These are phyloP conservation scores for Aspergillus jensenii DNA, from an alignment of 2,329 filamentous ascomycete species.

Conservation along the genomic window DNA sequence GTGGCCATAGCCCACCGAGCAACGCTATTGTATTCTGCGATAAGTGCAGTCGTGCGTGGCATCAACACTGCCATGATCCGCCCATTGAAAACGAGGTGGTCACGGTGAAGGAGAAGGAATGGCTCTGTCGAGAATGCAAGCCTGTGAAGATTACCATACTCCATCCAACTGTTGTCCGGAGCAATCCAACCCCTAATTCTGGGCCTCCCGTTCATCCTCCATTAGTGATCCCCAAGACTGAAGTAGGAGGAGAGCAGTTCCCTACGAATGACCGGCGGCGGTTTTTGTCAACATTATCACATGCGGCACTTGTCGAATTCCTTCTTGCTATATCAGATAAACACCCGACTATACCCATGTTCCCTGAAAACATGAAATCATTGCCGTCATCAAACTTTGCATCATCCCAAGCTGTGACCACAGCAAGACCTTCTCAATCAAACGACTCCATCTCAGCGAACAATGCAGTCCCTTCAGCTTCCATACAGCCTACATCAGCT, in stretches of 20 bases:
- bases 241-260: constrained; percentile 30
- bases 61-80: constrained; percentile 78
- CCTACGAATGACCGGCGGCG: constrained; percentile 54
- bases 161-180: constrained; percentile 38
- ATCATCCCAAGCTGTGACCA: constrained; percentile 10
- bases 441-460: constrained; percentile 2
- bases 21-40: constrained; percentile 88
- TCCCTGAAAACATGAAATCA: constrained; percentile 44
- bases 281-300: constrained; percentile 63
- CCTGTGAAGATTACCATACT: constrained; percentile 47
- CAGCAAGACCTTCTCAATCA: constrained; percentile 7
- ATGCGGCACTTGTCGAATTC: constrained; percentile 63
- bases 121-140: constrained; percentile 68
- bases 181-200: constrained; percentile 22
- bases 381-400: constrained; percentile 26
- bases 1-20: constrained; percentile 67
- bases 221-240: constrained; percentile 17
- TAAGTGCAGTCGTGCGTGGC: constrained; percentile 75
- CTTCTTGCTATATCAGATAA: constrained; percentile 61
- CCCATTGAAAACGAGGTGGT: constrained; percentile 70
- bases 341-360: constrained; percentile 67
- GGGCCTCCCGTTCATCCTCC: constrained; percentile 14
- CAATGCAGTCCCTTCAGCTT: background rate
- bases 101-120: constrained; percentile 64
- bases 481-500: background rate